Percentiles rank a stretch among this genome's conserved stretches.
These are phyloP conservation scores for Furcasterigmium sp. DNA, from an alignment of 2,329 filamentous ascomycete species.

Conservation along the genomic window DNA sequence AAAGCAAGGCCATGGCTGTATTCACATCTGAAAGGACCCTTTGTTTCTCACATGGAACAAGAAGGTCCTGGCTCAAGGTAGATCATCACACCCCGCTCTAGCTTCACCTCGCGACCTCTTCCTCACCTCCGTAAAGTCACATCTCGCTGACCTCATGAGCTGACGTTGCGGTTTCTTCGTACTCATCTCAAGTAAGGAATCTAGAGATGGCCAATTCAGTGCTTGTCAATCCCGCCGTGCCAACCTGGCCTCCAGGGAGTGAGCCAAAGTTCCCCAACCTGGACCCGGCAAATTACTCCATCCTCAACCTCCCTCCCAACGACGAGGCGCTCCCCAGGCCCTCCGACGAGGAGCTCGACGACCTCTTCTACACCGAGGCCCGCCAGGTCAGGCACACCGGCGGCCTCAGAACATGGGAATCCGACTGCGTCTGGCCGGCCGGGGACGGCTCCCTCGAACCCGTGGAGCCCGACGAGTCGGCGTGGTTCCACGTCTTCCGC, in stretches of 20 bases:
- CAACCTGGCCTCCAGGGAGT: not conserved
- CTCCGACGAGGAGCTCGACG: conserved; percentile 5
- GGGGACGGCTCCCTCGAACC: not conserved
- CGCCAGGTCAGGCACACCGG: not conserved
- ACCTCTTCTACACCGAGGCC: conserved; percentile 5
- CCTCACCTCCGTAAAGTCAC: too few species aligned
- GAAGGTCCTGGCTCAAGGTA: too few species aligned
- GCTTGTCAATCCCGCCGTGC: too few species aligned
- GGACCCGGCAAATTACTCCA: not conserved
- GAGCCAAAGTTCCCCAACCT: not conserved
- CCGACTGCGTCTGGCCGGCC: not conserved
- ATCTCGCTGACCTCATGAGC: too few species aligned
- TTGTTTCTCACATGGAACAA: too few species aligned
- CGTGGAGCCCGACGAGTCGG: conserved; percentile 2
- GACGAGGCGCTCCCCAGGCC: not conserved
- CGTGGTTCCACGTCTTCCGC: conserved; percentile 8
- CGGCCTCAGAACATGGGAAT: conserved; percentile 10
- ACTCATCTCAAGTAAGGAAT: too few species aligned
- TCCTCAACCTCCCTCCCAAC: not conserved
- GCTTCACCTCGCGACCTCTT: too few species aligned
- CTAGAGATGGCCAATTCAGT: too few species aligned
- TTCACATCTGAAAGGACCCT: too few species aligned
- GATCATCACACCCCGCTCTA: too few species aligned
- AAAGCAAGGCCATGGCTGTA: too few species aligned
- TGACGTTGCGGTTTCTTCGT: too few species aligned